These are phyloP conservation scores for Combretum micranthum DNA, from an alignment of 345 rosid genomes.

Conservation along the genomic window DNA sequence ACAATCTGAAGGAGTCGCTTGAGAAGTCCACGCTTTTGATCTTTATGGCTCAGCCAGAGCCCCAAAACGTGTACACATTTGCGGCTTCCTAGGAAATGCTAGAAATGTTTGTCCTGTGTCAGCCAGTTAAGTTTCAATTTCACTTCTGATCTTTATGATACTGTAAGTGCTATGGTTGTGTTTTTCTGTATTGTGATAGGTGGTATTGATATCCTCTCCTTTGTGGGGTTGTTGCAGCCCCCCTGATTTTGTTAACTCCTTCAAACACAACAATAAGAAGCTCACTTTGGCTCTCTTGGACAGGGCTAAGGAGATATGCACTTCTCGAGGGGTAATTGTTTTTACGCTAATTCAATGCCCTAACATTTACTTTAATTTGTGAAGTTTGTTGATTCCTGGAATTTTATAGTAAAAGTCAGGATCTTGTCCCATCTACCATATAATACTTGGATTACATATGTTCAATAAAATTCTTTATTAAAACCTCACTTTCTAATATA, in stretches of 20 bases:
- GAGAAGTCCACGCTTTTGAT: conserved; percentile 19
- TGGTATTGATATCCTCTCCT: too few relatives aligned
- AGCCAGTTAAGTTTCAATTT: conserved; percentile 12
- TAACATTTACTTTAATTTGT: too few relatives aligned
- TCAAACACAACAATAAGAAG: conserved; percentile 19
- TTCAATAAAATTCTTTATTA: too few relatives aligned
- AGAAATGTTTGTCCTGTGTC: conserved; percentile 25
- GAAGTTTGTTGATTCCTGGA: too few relatives aligned
- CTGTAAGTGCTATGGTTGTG: not conserved
- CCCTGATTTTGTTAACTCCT: conserved; percentile 12
- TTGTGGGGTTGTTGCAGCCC: conserved; percentile 17
- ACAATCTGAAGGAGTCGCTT: conserved; percentile 30
- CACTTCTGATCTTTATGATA: not conserved
- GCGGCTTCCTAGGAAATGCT: conserved; percentile 32
- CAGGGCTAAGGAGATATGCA: conserved; percentile 28
- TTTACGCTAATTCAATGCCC: too few relatives aligned
- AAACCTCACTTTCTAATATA: too few relatives aligned
- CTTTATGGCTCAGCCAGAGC: conserved; percentile 36
- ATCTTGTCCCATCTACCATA: too few relatives aligned
- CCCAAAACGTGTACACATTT: conserved; percentile 12
- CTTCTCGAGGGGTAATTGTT: conserved; percentile 28
- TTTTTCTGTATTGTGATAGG: not conserved
- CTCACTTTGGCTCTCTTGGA: conserved; percentile 21
- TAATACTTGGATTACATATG: too few relatives aligned
- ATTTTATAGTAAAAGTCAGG: too few relatives aligned